Conservation (phyloP, 2,329 filamentous ascomycete genomes). For the Trichoderma atrobrunneum region DNA sequence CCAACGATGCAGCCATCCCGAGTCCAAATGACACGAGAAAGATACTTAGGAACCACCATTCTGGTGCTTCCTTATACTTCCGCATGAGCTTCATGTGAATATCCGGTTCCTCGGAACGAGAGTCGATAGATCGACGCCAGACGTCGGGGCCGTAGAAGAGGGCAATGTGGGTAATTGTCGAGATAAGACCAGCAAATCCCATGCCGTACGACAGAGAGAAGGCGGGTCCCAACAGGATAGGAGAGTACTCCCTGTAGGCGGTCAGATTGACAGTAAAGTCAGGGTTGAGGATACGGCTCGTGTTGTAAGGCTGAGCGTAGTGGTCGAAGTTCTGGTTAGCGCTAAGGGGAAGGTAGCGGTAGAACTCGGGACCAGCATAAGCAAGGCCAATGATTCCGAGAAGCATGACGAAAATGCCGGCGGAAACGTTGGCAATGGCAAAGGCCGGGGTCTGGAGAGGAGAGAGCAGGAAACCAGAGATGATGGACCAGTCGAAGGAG, state of each 20-base stretch:
- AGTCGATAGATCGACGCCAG: slow-evolving; percentile 31
- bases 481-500: slow-evolving; percentile 64
- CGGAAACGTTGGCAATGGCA: slow-evolving; percentile 57
- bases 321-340: slow-evolving; percentile 59
- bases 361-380: slow-evolving; percentile 49
- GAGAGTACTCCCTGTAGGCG: slow-evolving; percentile 58
- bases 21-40: slow-evolving; percentile 50
- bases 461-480: slow-evolving; percentile 55
- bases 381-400: slow-evolving; percentile 52
- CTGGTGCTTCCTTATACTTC: slow-evolving; percentile 53
- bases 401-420: slow-evolving; percentile 49
- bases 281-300: slow-evolving; percentile 51
- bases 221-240: slow-evolving; percentile 52
- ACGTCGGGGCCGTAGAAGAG: slow-evolving; percentile 54
- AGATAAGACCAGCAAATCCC: slow-evolving; percentile 54
- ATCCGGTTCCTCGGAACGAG: slow-evolving; percentile 44
- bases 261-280: slow-evolving; percentile 52
- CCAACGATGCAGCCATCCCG: slow-evolving; percentile 34
- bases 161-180: slow-evolving; percentile 50
- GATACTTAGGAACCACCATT: slow-evolving; percentile 56
- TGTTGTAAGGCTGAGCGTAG: slow-evolving; percentile 55
- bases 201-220: slow-evolving; percentile 56
- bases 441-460: slow-evolving; percentile 60
- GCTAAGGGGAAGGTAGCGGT: slow-evolving; percentile 56
- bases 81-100: slow-evolving; percentile 55